Conservation (phyloP, 148 eudicot genomes). For the Fagopyrum tataricum region DNA sequence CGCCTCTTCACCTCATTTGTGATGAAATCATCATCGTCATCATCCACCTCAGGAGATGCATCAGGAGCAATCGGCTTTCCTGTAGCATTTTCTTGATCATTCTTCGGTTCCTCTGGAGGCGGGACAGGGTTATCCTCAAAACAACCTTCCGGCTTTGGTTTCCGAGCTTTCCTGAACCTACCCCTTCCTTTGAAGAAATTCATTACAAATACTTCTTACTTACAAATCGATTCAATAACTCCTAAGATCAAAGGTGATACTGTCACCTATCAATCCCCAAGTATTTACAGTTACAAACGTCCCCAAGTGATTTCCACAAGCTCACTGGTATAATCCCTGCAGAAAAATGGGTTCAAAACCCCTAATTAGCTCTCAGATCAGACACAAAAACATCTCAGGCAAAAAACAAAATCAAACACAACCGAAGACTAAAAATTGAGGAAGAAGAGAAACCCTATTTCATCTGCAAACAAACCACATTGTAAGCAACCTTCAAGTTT, state of each 20-base stretch:
- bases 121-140: constrained; percentile 42
- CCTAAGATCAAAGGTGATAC: background rate
- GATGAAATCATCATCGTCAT: constrained; percentile 85
- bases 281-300: background rate
- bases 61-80: constrained; percentile 46
- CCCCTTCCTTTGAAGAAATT: constrained; percentile 60
- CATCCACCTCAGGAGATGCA: constrained; percentile 46
- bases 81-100: constrained; percentile 28
- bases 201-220: constrained; percentile 25
- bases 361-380: constrained; percentile 1
- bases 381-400: background rate
- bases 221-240: background rate
- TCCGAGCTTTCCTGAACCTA: constrained; percentile 52
- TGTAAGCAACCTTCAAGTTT: no score
- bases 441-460: background rate
- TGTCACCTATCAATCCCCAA: background rate
- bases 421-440: background rate
- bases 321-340: background rate
- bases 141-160: constrained; percentile 33
- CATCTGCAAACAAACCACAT: background rate
- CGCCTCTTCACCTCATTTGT: constrained; percentile 88
- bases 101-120: constrained; percentile 41
- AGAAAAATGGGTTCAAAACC: background rate
- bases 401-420: background rate
- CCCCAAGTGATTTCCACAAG: background rate